These are phyloP conservation scores for Bipolaris oryzae DNA, from an alignment of 2,329 filamentous ascomycete species.

Conservation along the genomic window DNA sequence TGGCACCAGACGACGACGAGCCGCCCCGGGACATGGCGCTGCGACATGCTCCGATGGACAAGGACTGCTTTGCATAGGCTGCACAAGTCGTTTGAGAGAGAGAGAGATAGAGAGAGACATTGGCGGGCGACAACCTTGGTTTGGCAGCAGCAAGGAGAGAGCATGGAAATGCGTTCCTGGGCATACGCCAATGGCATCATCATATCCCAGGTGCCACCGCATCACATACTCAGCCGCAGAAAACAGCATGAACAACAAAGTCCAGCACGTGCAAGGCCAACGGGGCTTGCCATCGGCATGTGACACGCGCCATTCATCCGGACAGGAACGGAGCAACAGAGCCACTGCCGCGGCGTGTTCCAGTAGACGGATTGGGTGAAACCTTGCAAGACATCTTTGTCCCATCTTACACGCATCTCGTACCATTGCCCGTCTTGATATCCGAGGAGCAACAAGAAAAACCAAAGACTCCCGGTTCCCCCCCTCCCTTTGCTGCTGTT, in stretches of 20 bases:
- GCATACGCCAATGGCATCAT: conserved; percentile 7
- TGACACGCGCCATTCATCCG: conserved; percentile 2
- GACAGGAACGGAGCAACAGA: not conserved
- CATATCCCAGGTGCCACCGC: conserved; percentile 1
- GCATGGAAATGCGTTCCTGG: not conserved
- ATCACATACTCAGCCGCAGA: conserved; percentile 6
- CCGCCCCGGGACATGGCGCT: too few relatives aligned
- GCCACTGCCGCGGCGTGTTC: conserved; percentile 2
- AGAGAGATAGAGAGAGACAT: not conserved
- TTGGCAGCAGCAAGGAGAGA: not conserved
- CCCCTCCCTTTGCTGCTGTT: too few relatives aligned
- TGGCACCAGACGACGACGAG: too few relatives aligned
- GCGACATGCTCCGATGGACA: not conserved
- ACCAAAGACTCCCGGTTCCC: conserved; percentile 1
- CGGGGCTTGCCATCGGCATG: conserved; percentile 1
- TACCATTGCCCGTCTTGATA: not conserved
- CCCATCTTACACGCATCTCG: not conserved
- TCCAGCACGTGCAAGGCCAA: not conserved
- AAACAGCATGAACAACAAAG: conserved; percentile 3
- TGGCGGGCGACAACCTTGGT: conserved; percentile 2
- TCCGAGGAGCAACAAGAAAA: too few relatives aligned
- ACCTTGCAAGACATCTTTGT: conserved; percentile 1
- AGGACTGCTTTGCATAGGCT: not conserved
- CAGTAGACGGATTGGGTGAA: conserved; percentile 12
- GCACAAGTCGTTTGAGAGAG: conserved; percentile 8